Evolutionary conservation across 441 rosid genomes (phyloP).

Genomic region (Melastoma candidum): DNA sequence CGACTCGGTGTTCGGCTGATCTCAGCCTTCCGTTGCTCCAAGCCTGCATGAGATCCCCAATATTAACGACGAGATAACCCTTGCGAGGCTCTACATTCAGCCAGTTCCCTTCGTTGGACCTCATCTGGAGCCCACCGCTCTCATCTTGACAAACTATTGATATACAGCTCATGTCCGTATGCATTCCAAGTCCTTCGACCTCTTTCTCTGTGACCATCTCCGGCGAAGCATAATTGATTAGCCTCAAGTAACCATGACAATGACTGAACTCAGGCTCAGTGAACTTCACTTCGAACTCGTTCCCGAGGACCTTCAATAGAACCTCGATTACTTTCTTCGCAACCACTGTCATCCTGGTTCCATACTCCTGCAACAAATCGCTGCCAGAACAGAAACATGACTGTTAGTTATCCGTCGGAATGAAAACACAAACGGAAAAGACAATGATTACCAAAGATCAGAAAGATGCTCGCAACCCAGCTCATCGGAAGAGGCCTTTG

Average conservation of each 20-base stretch:
- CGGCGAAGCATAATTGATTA: slow-evolving; percentile 53
- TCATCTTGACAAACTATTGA: slow-evolving; percentile 64
- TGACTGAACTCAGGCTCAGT: slow-evolving; percentile 34
- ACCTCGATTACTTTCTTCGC: slow-evolving; percentile 42
- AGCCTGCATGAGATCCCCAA: slow-evolving; percentile 74
- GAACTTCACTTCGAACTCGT: slow-evolving; percentile 26
- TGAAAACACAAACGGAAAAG: slow-evolving; percentile 3
- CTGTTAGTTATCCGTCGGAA: neutral
- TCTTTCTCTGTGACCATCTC: slow-evolving; percentile 29
- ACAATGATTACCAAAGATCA: slow-evolving; percentile 32
- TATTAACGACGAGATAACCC: slow-evolving; percentile 44
- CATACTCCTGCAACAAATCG: slow-evolving; percentile 32
- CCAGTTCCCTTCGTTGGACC: slow-evolving; percentile 60
- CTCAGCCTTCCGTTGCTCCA: slow-evolving; percentile 66
- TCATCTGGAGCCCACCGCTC: slow-evolving; percentile 63
- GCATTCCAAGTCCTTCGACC: slow-evolving; percentile 75
- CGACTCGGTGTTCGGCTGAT: slow-evolving; percentile 66
- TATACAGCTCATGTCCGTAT: slow-evolving; percentile 76
- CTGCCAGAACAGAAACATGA: no score
- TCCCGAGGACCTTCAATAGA: slow-evolving; percentile 37
- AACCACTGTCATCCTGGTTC: slow-evolving; percentile 39
- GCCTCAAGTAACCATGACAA: slow-evolving; percentile 61
- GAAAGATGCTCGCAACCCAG: slow-evolving; percentile 31
- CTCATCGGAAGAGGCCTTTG: slow-evolving; percentile 35
- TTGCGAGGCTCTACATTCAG: slow-evolving; percentile 43